Base-by-base conservation (phyloP, 164 flowering plant species). In the Macadamia tetraphylla region DNA sequence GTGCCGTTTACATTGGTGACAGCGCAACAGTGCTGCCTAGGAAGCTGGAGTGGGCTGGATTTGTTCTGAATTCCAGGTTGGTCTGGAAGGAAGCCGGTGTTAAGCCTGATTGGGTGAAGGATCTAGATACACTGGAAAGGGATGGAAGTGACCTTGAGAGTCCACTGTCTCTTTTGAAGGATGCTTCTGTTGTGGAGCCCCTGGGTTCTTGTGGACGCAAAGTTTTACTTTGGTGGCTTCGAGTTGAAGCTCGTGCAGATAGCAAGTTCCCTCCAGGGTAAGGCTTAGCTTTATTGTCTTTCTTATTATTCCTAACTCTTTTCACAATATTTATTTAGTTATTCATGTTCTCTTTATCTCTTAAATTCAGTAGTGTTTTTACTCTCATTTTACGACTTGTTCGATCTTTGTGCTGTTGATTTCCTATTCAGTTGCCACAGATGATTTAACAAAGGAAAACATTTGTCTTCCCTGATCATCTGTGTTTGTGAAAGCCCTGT, bases 181-280 rank as follows among this genome's bases (percentile, higher is more conserved):
- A 92, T 44, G 52, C 85, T 53, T 86, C 97, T n/a, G 76, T 82
- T 60, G 94, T 94, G 60, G 97, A 94, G 75, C 97, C 99, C 62
- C 91, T 94, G 46, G 97, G 99, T 30, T 82, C 82, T 66, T 94
- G 97, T 70, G 99, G 99, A 18, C 87, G 94, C 60, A 89, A 92
- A 78, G 83, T 94, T 78, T 15, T 94, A 85, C 79, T 92, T 6
- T 94, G 99, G 99, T 94, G 99, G 99, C 88, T 94, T 12, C 93
- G 99, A 40, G 97, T 87, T 70, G 99, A 94, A 79, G 99, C 99
- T 59, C 93, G 97, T 43, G 71, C 89, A 15, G 97, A 94, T 72
- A 92, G 99, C 89, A 94, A 89, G 74, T 94, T 92, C 65, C 97
- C 99, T 71, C 72, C 91, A 13, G 83, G 97, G 99, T 92, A 51